Conservation (phyloP, 2,329 filamentous ascomycete genomes). For the Aaosphaeria pasadenensis region DNA sequence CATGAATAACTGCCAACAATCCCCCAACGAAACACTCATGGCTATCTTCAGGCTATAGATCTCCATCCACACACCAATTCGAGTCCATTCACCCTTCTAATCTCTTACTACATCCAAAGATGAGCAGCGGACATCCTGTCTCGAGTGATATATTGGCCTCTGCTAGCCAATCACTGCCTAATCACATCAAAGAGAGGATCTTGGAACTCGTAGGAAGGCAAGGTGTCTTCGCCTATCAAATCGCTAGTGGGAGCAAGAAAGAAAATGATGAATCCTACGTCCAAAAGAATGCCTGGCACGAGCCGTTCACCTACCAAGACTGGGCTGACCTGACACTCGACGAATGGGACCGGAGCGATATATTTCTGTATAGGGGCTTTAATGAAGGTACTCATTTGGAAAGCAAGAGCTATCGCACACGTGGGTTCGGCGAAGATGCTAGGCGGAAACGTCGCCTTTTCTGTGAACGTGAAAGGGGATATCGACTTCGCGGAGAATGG, state of each 20-base stretch:
- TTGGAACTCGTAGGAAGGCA: neutral
- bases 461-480: conserved; percentile 15
- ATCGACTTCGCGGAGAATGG: conserved; percentile 4
- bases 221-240: neutral
- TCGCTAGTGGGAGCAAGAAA: neutral
- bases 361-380: no score
- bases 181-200: neutral
- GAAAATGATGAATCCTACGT: neutral
- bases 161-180: neutral
- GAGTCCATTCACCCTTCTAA: no score
- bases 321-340: conserved; percentile 12
- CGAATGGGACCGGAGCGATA: neutral
- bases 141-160: no score
- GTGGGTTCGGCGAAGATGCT: neutral
- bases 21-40: no score
- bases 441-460: conserved; percentile 11
- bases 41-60: no score
- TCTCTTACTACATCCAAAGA: no score
- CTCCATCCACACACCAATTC: no score
- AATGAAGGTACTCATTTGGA: neutral
- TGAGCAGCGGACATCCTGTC: no score
- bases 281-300: conserved; percentile 6
- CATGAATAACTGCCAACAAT: no score
- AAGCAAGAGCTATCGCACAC: neutral
- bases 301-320: conserved; percentile 26